Conservation (phyloP, 345 rosid species). For the Carallia pectinifolia region DNA sequence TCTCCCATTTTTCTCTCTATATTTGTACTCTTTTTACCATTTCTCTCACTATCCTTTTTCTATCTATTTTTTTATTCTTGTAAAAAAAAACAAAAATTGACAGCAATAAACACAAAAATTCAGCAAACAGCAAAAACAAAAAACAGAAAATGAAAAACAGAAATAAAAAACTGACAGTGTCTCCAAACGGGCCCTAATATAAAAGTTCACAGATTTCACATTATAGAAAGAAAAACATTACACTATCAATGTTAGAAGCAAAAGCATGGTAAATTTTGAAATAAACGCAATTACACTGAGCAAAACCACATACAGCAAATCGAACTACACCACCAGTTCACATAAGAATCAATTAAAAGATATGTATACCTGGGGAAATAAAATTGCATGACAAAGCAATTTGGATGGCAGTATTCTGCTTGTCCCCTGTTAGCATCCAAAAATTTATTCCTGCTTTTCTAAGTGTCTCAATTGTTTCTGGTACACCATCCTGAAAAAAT, state of each 20-base stretch:
- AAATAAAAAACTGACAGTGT: no score
- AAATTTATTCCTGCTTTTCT: constrained; percentile 96
- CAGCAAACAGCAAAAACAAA: no score
- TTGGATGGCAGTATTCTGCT: constrained; percentile 96
- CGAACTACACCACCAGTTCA: background rate
- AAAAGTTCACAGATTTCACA: background rate
- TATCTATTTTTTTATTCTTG: no score
- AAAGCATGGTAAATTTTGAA: background rate
- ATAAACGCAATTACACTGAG: background rate
- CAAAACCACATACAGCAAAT: background rate
- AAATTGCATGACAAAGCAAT: constrained; percentile 98
- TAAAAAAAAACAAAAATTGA: no score
- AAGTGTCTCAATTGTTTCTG: constrained; percentile 88
- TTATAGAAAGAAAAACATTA: background rate
- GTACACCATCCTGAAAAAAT: constrained; percentile 84
- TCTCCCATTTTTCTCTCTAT: no score
- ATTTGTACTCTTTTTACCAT: no score
- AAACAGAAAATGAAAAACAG: no score
- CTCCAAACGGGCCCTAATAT: no score
- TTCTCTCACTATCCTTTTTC: no score
- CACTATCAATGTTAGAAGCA: background rate
- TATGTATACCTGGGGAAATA: constrained; percentile 79
- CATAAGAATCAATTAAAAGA: background rate
- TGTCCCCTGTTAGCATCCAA: constrained; percentile 99
- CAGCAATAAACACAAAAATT: no score